Percentiles rank a stretch among this genome's conserved stretches.
These are phyloP conservation scores for Paraconiothyrium sp. DNA, from an alignment of 2,329 filamentous ascomycete species.

Conservation along the genomic window DNA sequence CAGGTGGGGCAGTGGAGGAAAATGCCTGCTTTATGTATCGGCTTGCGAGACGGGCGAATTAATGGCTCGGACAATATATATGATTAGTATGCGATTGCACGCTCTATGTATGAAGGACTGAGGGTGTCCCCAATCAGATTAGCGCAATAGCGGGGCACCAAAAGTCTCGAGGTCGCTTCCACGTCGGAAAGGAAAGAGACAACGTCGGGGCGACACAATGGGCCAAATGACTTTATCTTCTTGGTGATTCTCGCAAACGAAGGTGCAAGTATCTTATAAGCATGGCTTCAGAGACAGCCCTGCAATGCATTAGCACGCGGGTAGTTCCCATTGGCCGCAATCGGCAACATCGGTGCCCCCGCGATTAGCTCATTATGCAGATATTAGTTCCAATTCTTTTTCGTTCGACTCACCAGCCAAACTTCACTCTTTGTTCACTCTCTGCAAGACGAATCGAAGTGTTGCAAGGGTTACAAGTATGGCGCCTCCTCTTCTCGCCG, in stretches of 20 bases:
- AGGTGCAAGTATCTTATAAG: neutral
- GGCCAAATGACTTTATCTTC: neutral
- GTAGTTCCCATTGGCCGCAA: conserved; percentile 3
- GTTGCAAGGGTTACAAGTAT: conserved; percentile 33
- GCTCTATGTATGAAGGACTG: no score
- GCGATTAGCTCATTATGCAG: conserved; percentile 10
- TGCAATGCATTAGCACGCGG: conserved; percentile 4
- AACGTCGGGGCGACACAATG: neutral
- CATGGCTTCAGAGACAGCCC: neutral
- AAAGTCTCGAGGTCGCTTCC: neutral
- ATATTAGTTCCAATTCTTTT: conserved; percentile 16
- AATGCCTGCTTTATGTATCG: no score
- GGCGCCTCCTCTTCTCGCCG: conserved; percentile 58
- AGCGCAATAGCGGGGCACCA: neutral
- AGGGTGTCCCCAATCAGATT: neutral
- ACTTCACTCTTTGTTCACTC: neutral
- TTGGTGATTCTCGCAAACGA: neutral
- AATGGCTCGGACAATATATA: neutral
- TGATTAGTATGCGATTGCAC: no score
- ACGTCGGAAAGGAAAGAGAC: neutral
- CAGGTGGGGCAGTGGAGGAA: neutral
- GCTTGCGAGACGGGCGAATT: no score
- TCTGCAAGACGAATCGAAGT: neutral
- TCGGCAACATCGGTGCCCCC: conserved; percentile 9
- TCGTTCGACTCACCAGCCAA: conserved; percentile 23